These are phyloP conservation scores for Trichoderma lentiforme DNA, from an alignment of 2,329 filamentous ascomycete genomes.

Conservation along the genomic window DNA sequence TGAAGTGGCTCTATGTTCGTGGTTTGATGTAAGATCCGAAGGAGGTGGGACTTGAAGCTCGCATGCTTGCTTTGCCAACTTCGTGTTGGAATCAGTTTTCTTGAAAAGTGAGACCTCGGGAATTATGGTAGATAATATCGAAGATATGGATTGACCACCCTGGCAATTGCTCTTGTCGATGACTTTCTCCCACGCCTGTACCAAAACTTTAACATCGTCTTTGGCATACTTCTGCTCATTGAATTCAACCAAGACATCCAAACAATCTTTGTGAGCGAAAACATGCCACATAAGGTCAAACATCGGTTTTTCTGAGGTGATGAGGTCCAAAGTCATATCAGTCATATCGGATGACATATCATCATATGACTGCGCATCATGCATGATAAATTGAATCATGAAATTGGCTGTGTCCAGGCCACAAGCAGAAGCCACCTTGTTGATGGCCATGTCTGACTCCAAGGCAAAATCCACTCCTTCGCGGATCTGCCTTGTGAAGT, in stretches of 20 bases:
- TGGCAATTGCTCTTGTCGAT: not conserved
- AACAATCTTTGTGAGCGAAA: not conserved
- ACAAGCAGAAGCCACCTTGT: not conserved
- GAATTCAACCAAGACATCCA: not conserved
- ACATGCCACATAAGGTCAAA: not conserved
- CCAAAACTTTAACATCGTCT: not conserved
- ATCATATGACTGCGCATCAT: not conserved
- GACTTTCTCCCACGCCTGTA: not conserved
- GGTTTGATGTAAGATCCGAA: not conserved
- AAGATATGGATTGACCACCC: not conserved
- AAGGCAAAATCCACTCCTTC: not conserved
- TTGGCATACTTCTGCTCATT: not conserved
- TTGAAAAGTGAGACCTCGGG: not conserved
- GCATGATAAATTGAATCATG: not conserved
- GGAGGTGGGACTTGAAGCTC: not conserved
- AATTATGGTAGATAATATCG: not conserved
- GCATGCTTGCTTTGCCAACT: not conserved
- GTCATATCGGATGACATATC: not conserved
- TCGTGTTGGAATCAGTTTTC: not conserved
- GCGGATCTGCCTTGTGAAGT: not conserved
- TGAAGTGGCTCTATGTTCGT: not conserved
- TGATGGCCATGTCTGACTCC: not conserved
- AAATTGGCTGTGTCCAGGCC: not conserved
- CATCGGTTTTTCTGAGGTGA: not conserved
- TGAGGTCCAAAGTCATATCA: not conserved